These are phyloP conservation scores for Coemansia sp. DNA, from an alignment of 192 early-diverging fungal species.

Conservation along the genomic window DNA sequence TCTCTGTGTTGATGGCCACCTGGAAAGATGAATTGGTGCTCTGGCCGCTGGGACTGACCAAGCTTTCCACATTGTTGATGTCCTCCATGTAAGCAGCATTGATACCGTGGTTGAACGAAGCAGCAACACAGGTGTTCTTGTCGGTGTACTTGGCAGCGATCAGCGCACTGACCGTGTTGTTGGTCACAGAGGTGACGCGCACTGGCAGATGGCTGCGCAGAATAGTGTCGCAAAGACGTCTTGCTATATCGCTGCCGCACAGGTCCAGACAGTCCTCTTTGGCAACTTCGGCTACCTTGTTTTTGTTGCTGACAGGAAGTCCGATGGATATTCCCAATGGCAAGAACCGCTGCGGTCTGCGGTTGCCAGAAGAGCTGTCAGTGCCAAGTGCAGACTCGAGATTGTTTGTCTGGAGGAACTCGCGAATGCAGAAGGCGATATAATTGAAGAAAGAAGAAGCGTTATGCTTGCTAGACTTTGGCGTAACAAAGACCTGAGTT, in stretches of 20 bases:
- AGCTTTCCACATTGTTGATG: constrained; percentile 65
- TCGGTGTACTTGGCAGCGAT: constrained; percentile 77
- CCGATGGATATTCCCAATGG: constrained; percentile 87
- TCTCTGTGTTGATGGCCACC: constrained; percentile 95
- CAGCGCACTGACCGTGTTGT: constrained; percentile 90
- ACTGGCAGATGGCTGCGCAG: constrained; percentile 71
- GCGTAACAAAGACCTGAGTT: constrained; percentile 59
- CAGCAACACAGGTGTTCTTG: constrained; percentile 72
- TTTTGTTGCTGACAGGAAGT: constrained; percentile 77
- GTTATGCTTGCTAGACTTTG: constrained; percentile 32
- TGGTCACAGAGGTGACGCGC: constrained; percentile 81
- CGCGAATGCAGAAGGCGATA: constrained; percentile 77
- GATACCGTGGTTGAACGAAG: constrained; percentile 88
- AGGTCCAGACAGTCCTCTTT: constrained; percentile 60
- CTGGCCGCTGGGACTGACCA: constrained; percentile 2
- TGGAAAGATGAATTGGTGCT: constrained; percentile 38
- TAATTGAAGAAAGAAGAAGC: constrained; percentile 65
- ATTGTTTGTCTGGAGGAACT: constrained; percentile 60
- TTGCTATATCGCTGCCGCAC: constrained; percentile 73
- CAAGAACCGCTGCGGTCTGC: constrained; percentile 1
- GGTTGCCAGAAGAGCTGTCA: not conserved
- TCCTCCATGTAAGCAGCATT: constrained; percentile 92
- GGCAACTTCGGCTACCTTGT: constrained; percentile 44
- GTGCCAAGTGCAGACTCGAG: constrained; percentile 4
- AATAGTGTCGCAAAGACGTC: constrained; percentile 71